phyloP scores from a whole-genome alignment of 2,329 filamentous ascomycete genomes.

The Penicillium sp. region DNA sequence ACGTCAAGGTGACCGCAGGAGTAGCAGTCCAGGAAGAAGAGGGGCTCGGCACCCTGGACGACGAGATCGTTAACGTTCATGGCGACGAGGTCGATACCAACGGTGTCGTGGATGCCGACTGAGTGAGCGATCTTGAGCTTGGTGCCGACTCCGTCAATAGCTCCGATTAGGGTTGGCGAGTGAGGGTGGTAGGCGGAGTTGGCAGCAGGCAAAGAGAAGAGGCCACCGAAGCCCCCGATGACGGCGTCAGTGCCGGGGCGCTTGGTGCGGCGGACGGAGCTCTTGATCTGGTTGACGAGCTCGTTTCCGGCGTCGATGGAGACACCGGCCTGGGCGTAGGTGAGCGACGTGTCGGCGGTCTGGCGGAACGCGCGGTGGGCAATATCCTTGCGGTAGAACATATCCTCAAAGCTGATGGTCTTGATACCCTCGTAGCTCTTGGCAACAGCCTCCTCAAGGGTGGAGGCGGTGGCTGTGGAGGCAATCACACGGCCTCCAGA shows the following conservation, averaged over 20 bases:
- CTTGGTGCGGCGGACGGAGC: slow-evolving; percentile 78
- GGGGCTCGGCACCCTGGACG: slow-evolving; percentile 88
- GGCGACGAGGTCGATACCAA: slow-evolving; percentile 93
- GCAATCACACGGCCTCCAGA: slow-evolving; percentile 91
- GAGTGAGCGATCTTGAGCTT: slow-evolving; percentile 95
- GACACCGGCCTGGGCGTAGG: slow-evolving; percentile 90
- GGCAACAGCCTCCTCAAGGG: slow-evolving; percentile 76
- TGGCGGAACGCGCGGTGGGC: slow-evolving; percentile 62
- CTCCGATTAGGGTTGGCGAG: slow-evolving; percentile 81
- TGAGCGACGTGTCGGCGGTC: slow-evolving; percentile 54
- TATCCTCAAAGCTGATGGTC: slow-evolving; percentile 76
- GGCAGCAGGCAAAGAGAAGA: slow-evolving; percentile 68
- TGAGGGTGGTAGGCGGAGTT: slow-evolving; percentile 70
- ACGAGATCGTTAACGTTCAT: slow-evolving; percentile 99
- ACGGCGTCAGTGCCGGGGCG: slow-evolving; percentile 85
- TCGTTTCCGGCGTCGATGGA: slow-evolving; percentile 92
- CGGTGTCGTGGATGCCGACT: slow-evolving; percentile 85
- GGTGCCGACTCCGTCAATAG: slow-evolving; percentile 93
- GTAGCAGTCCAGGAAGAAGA: slow-evolving; percentile 98
- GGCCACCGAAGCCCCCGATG: slow-evolving; percentile 92
- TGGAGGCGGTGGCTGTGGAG: slow-evolving; percentile 73
- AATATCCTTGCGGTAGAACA: slow-evolving; percentile 93
- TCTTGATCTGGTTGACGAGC: slow-evolving; percentile 88
- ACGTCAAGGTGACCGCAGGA: slow-evolving; percentile 86
- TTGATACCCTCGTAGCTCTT: slow-evolving; percentile 83